Percentiles rank a stretch among this genome's conserved stretches.
Evolutionary conservation across 148 eudicot genomes (phyloP).

Genomic region (Nepenthes gracilis): DNA sequence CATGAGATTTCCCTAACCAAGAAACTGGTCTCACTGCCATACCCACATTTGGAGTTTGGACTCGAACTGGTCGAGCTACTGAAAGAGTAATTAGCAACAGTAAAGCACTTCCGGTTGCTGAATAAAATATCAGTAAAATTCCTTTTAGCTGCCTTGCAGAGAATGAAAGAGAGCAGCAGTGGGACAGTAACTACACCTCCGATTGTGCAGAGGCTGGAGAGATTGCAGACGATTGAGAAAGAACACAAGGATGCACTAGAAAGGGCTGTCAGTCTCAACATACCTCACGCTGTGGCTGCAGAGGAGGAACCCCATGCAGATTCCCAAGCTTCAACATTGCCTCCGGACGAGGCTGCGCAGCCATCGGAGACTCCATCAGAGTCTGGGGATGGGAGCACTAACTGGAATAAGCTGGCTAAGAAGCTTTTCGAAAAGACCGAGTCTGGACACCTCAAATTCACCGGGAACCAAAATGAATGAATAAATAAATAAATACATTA

Average conservation of each 20-base stretch:
- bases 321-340: background rate
- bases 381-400: slow-evolving; percentile 19
- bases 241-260: slow-evolving; percentile 92
- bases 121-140: background rate
- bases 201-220: slow-evolving; percentile 46
- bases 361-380: slow-evolving; percentile 3
- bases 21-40: no score
- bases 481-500: no score
- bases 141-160: slow-evolving; percentile 18
- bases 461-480: slow-evolving; percentile 3
- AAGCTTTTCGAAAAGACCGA: slow-evolving; percentile 38
- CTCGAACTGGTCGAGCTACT: no score
- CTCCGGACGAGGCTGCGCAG: slow-evolving; percentile 8
- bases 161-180: slow-evolving; percentile 26
- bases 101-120: background rate
- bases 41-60: no score
- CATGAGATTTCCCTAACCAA: no score
- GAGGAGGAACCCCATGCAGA: slow-evolving; percentile 16
- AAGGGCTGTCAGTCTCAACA: slow-evolving; percentile 74
- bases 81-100: background rate
- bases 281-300: slow-evolving; percentile 56
- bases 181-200: slow-evolving; percentile 56
- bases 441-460: slow-evolving; percentile 14
- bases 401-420: slow-evolving; percentile 57
- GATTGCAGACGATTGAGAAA: slow-evolving; percentile 47